Evolutionary conservation across 148 eudicot genomes (phyloP), one percentile per base, ranked within the genome.

Genomic region (Nepenthes gracilis): DNA sequence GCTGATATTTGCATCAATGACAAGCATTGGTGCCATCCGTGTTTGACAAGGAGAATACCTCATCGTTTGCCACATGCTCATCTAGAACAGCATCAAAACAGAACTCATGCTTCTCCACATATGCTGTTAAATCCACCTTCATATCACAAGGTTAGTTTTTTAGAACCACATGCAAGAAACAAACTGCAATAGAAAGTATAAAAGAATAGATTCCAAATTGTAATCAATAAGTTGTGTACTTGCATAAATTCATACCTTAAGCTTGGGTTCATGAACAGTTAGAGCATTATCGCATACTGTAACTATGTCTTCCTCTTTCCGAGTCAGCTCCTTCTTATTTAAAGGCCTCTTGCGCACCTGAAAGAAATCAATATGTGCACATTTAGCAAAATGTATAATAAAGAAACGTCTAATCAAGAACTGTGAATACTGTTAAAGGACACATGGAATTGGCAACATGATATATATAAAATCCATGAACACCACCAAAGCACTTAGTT

Each of bases 271-370:
- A 45, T 93, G 96, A 50, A 93, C 99, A 52, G 92, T 69, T 67
- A 91, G 68, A 57, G 86, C 75, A 84, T 84, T 90, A 64, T 79
- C 87, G 14, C 52, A 59, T 36, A 88, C 96, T 69, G 85, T 71
- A 63, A 93, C 99, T 66, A 93, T 54, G 66, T 93, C 99, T 49
- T 93, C 99, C 70, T 93, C 99, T 59, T 88, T 93, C 58, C 95
- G 89, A 69, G 99, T 65, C 69, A 74, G 47, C 83, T 93, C 99
- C 75, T 93, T 93, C 76, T 86, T 93, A 64, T 93, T 93, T 58
- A 93, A 58, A 51, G 99, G 99, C 64, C 99, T 80, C 80, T 93
- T 93, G 49, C 99, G 95, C 59, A 93, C 99, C 99, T 93, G 67
- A 43, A 53, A 51, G 61, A 47, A 54, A 59, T 47, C 60, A 49